Percentiles rank a stretch among this genome's conserved stretches.
These are phyloP conservation scores for Echium plantagineum DNA, from an alignment of 257 asterid species.

Conservation along the genomic window DNA sequence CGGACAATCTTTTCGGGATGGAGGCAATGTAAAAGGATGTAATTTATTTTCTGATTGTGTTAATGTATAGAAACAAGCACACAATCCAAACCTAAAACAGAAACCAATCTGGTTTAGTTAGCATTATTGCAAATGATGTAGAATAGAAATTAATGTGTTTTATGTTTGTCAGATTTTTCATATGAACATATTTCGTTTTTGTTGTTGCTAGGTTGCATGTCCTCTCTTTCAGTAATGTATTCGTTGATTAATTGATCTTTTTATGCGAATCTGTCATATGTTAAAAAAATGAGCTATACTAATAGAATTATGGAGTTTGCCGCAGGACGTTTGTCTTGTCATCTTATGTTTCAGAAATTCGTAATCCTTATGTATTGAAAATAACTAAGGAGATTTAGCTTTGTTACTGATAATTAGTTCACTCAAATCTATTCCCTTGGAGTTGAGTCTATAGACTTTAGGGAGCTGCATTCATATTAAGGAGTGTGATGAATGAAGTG, in stretches of 20 bases:
- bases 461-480: background rate
- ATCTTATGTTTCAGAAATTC: background rate
- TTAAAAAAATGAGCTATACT: background rate
- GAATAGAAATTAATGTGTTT: background rate
- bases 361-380: background rate
- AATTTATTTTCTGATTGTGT: background rate
- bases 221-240: background rate
- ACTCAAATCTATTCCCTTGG: background rate
- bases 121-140: background rate
- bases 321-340: background rate
- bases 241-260: background rate
- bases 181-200: background rate
- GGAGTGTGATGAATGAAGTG: background rate
- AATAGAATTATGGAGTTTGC: background rate
- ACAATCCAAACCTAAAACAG: too few relatives aligned
- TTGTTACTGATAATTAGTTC: background rate
- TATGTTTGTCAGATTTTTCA: background rate
- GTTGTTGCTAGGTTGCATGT: background rate
- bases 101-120: too few relatives aligned
- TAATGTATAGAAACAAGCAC: too few relatives aligned
- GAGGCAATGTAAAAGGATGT: too few relatives aligned
- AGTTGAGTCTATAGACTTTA: too few relatives aligned
- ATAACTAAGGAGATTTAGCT: background rate
- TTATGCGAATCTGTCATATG: background rate
- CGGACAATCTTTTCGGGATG: too few relatives aligned